Conservation (phyloP, 768 basidiomycete genomes). For the Russula earlei region DNA sequence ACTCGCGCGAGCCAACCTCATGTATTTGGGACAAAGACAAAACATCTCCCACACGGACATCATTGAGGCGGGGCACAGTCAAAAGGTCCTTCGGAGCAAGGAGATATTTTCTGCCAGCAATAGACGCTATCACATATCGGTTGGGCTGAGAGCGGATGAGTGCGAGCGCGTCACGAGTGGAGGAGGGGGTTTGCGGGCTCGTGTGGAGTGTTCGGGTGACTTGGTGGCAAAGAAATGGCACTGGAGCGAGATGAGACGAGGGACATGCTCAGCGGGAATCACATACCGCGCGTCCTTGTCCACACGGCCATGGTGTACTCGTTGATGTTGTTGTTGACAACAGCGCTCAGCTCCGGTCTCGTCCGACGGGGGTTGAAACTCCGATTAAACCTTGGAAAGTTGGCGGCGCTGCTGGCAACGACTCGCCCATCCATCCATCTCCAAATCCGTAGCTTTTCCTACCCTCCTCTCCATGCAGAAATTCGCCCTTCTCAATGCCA, state of each 20-base stretch:
- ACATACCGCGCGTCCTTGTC: constrained; percentile 14
- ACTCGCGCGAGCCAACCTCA: constrained; percentile 93
- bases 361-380: constrained; percentile 10
- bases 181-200: constrained; percentile 18
- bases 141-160: constrained; percentile 87
- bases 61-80: constrained; percentile 85
- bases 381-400: constrained; percentile 16
- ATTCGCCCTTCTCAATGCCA: constrained; percentile 77
- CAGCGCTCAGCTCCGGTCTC: neutral
- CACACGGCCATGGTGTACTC: constrained; percentile 1
- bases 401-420: constrained; percentile 25
- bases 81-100: constrained; percentile 85
- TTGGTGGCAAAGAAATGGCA: constrained; percentile 17
- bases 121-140: constrained; percentile 83
- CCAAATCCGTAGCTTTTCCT: constrained; percentile 30
- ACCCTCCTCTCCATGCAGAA: constrained; percentile 57
- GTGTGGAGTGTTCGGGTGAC: constrained; percentile 28
- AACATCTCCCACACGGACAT: constrained; percentile 77
- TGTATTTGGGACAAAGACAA: constrained; percentile 78
- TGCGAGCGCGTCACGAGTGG: constrained; percentile 53
- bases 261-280: neutral
- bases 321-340: neutral
- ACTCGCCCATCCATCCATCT: constrained; percentile 33
- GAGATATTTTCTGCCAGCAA: constrained; percentile 83
- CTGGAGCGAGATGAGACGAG: neutral